These are phyloP conservation scores for Pythium phragmiticola DNA, from an alignment of 352 stramenopile genomes.

Conservation along the genomic window DNA sequence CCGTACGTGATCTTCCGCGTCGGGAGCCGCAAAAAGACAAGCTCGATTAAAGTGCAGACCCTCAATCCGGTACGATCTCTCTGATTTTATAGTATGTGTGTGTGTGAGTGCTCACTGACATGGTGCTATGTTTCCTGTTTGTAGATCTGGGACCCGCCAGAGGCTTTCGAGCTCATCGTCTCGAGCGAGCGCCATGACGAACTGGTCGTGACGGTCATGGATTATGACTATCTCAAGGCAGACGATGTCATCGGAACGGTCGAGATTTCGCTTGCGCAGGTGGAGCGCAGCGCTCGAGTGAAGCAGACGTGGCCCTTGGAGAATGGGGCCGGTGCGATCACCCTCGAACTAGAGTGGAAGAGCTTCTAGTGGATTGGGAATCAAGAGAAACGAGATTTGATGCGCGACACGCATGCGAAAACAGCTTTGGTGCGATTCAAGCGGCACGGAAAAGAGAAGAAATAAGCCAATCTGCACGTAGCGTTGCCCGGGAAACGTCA, in stretches of 20 bases:
- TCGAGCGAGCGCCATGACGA: constrained; percentile 38
- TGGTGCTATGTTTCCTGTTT: background rate
- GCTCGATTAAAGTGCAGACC: constrained; percentile 36
- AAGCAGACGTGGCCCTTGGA: constrained; percentile 38
- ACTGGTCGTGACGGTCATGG: constrained; percentile 43
- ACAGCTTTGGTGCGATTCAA: background rate
- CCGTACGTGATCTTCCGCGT: constrained; percentile 49
- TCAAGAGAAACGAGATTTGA: background rate
- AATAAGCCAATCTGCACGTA: background rate
- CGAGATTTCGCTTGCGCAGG: constrained; percentile 39
- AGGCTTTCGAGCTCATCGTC: constrained; percentile 44
- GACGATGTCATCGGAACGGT: constrained; percentile 46
- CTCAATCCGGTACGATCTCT: constrained; percentile 38
- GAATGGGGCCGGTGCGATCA: constrained; percentile 37
- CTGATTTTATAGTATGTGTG: background rate
- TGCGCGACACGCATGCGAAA: background rate
- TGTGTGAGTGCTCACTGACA: background rate
- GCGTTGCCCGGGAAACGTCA: too few species aligned
- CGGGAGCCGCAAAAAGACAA: constrained; percentile 36
- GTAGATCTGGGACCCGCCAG: constrained; percentile 50
- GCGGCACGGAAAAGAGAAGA: constrained; percentile 1
- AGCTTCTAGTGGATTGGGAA: constrained; percentile 27
- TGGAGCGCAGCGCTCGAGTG: constrained; percentile 33
- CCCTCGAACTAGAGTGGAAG: constrained; percentile 44
- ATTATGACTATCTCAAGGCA: constrained; percentile 44